Percentiles rank a stretch among this genome's conserved stretches.
Evolutionary conservation across 164 flowering plant species (phyloP).

Genomic region (Aristolochia californica): DNA sequence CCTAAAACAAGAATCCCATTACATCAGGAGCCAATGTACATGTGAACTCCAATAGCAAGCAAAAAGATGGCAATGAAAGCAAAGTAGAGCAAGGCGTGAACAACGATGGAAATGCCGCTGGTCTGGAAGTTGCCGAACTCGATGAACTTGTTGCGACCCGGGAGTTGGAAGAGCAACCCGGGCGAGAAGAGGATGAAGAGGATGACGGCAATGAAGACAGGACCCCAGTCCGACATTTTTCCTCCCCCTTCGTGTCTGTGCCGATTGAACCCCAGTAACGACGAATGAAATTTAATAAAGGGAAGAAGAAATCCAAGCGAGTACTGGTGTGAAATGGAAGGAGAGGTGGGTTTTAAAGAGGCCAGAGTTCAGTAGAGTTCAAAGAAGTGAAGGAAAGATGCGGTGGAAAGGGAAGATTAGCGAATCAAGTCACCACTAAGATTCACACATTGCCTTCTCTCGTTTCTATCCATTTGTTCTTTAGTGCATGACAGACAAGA

Average conservation of each 20-base stretch:
- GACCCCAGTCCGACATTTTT: conserved; percentile 32
- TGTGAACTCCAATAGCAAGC: conserved; percentile 28
- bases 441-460: neutral
- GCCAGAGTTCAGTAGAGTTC: no score
- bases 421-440: neutral
- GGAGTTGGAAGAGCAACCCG: conserved; percentile 18
- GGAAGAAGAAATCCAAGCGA: no score
- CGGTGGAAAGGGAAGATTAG: no score
- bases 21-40: conserved; percentile 31
- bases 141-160: conserved; percentile 12
- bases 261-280: no score
- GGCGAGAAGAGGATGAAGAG: conserved; percentile 23
- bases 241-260: neutral
- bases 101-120: conserved; percentile 20
- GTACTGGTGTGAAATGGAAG: no score
- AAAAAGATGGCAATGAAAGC: conserved; percentile 15
- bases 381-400: no score
- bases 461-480: neutral
- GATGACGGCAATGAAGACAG: conserved; percentile 25
- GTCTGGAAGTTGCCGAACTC: conserved; percentile 27
- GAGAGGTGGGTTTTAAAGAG: no score
- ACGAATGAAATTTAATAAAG: no score
- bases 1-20: neutral
- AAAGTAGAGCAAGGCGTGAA: conserved; percentile 20
- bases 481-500: no score